A percentile compares a stretch with the other conserved stretches of the same genome.
phyloP scores from a whole-genome alignment of 2,329 filamentous ascomycete species.

The Xylariales sp. region DNA sequence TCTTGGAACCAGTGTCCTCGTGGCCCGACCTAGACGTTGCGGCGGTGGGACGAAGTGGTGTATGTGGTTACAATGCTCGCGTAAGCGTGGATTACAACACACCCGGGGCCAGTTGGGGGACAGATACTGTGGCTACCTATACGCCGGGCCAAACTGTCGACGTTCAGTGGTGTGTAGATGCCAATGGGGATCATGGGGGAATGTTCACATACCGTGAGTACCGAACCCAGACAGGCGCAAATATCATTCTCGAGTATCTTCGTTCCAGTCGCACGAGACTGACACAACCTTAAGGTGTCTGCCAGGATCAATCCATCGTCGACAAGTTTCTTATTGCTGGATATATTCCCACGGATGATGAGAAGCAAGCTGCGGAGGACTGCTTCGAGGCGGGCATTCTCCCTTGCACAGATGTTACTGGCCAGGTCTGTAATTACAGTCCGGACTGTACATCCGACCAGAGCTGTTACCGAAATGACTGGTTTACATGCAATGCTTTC shows the following conservation, averaged over 20 bases:
- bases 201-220: slow-evolving; percentile 55
- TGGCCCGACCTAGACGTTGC: slow-evolving; percentile 46
- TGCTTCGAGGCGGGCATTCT: slow-evolving; percentile 46
- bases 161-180: slow-evolving; percentile 51
- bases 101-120: slow-evolving; percentile 40
- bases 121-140: slow-evolving; percentile 37
- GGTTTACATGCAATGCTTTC: slow-evolving; percentile 50
- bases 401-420: slow-evolving; percentile 43
- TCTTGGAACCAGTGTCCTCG: slow-evolving; percentile 45
- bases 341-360: slow-evolving; percentile 43
- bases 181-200: slow-evolving; percentile 53
- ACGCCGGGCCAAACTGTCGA: slow-evolving; percentile 39
- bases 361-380: slow-evolving; percentile 49
- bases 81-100: slow-evolving; percentile 50
- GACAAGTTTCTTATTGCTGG: slow-evolving; percentile 43
- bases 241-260: no score
- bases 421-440: slow-evolving; percentile 43
- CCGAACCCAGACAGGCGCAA: no score
- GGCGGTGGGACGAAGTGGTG: slow-evolving; percentile 42
- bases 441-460: slow-evolving; percentile 40
- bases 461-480: slow-evolving; percentile 45
- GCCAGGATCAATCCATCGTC: slow-evolving; percentile 45
- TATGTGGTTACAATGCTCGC: slow-evolving; percentile 50
- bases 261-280: no score
- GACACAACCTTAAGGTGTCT: no score